These are phyloP conservation scores for Coprinopsis marcescibilis DNA, from an alignment of 768 basidiomycete species.

Conservation along the genomic window DNA sequence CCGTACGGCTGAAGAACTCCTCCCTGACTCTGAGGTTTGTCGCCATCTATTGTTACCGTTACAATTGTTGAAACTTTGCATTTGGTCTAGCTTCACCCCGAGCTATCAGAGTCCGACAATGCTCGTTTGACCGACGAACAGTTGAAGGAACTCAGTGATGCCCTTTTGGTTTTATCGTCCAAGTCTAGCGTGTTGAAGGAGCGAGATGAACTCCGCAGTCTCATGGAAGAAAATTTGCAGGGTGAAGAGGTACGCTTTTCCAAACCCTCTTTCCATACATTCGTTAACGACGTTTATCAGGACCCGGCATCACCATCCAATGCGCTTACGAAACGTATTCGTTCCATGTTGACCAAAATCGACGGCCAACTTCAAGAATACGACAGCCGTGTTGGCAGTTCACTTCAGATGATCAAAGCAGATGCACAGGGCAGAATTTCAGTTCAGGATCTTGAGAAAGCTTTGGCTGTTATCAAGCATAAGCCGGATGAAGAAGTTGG, in stretches of 20 bases:
- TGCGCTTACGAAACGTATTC: constrained; percentile 93
- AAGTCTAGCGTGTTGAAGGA: constrained; percentile 95
- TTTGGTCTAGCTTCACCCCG: constrained; percentile 53
- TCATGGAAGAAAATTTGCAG: constrained; percentile 93
- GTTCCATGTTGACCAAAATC: constrained; percentile 92
- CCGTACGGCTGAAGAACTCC: constrained; percentile 69
- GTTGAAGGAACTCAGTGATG: constrained; percentile 88
- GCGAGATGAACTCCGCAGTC: constrained; percentile 78
- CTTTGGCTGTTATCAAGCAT: constrained; percentile 90
- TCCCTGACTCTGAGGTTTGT: constrained; percentile 86
- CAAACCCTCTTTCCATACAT: constrained; percentile 6
- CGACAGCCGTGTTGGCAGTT: constrained; percentile 79
- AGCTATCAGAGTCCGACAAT: constrained; percentile 53
- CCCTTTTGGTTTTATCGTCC: constrained; percentile 84
- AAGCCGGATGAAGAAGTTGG: constrained; percentile 86
- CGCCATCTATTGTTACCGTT: not conserved
- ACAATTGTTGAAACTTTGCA: not conserved
- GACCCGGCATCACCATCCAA: constrained; percentile 77
- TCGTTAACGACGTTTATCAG: constrained; percentile 23
- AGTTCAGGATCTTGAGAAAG: constrained; percentile 83
- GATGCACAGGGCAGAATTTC: constrained; percentile 87
- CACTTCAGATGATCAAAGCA: constrained; percentile 80
- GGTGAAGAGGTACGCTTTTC: constrained; percentile 65
- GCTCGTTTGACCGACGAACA: constrained; percentile 99
- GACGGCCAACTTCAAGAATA: constrained; percentile 90